Conservation (phyloP, 176 grass and related monocot genomes). For the Metroxylon sagu region DNA sequence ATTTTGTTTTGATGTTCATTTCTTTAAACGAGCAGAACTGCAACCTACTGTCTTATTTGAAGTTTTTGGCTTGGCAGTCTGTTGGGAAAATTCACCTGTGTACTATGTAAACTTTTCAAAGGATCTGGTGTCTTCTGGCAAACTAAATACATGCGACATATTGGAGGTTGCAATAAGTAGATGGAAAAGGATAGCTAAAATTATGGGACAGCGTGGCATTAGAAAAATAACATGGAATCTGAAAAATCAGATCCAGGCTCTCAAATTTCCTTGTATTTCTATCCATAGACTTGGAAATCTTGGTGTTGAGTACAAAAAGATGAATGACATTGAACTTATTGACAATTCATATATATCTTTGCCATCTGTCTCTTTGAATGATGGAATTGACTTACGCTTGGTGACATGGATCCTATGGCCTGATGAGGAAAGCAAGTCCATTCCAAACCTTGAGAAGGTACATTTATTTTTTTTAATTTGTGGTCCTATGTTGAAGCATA, state of each 20-base stretch:
- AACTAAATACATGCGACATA: constrained; percentile 33
- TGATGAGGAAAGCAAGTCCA: constrained; percentile 81
- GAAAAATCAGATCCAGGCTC: constrained; percentile 83
- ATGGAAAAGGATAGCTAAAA: constrained; percentile 61
- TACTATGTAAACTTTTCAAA: constrained; percentile 87
- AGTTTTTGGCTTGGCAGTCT: constrained; percentile 78
- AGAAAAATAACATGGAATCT: constrained; percentile 86
- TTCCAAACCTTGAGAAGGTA: constrained; percentile 89
- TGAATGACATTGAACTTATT: constrained; percentile 48
- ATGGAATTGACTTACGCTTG: constrained; percentile 69
- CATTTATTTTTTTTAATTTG: too few species aligned
- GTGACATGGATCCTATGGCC: constrained; percentile 82
- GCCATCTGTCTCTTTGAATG: constrained; percentile 49
- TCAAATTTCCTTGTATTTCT: constrained; percentile 70
- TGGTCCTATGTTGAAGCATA: too few species aligned
- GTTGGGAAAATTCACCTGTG: constrained; percentile 78
- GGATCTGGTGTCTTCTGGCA: constrained; percentile 42
- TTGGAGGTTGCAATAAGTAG: constrained; percentile 45
- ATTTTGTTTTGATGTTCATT: constrained; percentile 92
- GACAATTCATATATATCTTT: constrained; percentile 63
- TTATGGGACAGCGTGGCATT: constrained; percentile 52
- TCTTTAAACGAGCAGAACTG: constrained; percentile 41
- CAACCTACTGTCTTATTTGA: constrained; percentile 41
- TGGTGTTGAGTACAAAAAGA: constrained; percentile 40
- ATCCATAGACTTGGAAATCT: constrained; percentile 54